Base-by-base conservation (phyloP, 768 basidiomycete genomes). In the Boletellus ananiceps region DNA sequence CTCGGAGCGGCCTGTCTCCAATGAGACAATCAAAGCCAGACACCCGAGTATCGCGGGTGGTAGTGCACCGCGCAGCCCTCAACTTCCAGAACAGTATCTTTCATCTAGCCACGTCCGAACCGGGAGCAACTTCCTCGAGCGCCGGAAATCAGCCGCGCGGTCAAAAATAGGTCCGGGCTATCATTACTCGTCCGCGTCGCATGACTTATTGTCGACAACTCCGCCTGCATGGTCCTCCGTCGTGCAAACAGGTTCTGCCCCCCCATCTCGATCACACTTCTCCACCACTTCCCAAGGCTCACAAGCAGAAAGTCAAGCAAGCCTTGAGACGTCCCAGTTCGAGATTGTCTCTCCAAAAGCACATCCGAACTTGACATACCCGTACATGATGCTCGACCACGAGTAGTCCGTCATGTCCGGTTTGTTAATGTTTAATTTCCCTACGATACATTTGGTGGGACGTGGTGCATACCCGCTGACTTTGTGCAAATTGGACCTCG, bases 291-390 rank as follows among this genome's bases (percentile, higher is more conserved):
- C 62, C 43, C 59, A 58, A 55, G 51, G 57, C 46, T 58, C 61
- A 31, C 50, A 59, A 14, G 43, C 50, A 49, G 71, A 69, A 42
- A 74, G 72, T 46, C 68, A 74, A 18, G 74, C 75, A 33, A 83
- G 80, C 60, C 75, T 83, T 49, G 84, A 88, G 57, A 73, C 70
- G 13, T 80, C 82, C 14, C 82, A 84, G 58, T 85, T 84, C 58
- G 85, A 86, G 67, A 76, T 83, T 33, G 75, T 84, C 27, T 73
- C 57, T 18, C 83, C 35, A 75, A 75, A 66, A 69, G 69, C 57
- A 63, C 66, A 52, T 49, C 57, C 56, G 55, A 71, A 62, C 57
- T 71, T 83, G 53, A 70, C 75, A 51, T 82, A 83, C 61, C 82
- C 84, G 18, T 83, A 83, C 59, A 73, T 78, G 64, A 69, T 66